Percentiles rank a stretch among this genome's conserved stretches.
phyloP scores from a whole-genome alignment of 768 basidiomycete species.

The Guyanaporus albipodus region DNA sequence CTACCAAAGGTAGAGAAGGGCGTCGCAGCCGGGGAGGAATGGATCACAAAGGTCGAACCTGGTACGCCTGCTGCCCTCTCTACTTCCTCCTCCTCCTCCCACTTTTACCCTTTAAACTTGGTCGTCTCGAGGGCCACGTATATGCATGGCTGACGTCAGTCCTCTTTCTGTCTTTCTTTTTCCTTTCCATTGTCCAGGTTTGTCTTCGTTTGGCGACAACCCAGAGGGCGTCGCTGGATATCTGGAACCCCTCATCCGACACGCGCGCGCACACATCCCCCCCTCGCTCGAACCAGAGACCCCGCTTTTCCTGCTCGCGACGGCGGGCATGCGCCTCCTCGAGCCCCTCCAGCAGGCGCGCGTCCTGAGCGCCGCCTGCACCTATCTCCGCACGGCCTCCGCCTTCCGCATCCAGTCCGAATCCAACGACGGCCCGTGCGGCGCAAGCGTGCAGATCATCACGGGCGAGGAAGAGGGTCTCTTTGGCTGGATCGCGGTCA shows the following conservation, averaged over 20 bases:
- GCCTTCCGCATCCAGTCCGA: constrained; percentile 70
- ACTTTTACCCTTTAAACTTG: background rate
- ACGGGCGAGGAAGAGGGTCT: constrained; percentile 98
- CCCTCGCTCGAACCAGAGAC: constrained; percentile 82
- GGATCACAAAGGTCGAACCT: constrained; percentile 91
- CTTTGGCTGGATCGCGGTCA: constrained; percentile 99
- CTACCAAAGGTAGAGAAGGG: constrained; percentile 93
- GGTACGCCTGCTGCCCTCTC: constrained; percentile 50
- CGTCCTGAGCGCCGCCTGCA: constrained; percentile 74
- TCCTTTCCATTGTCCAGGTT: constrained; percentile 60
- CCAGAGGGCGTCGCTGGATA: constrained; percentile 71
- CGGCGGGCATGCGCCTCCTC: constrained; percentile 95
- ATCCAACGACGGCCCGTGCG: constrained; percentile 74
- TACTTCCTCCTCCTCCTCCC: background rate
- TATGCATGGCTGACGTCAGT: background rate
- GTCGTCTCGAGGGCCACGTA: too few relatives aligned
- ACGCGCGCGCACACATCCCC: constrained; percentile 80
- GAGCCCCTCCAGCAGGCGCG: constrained; percentile 60
- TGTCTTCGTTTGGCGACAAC: constrained; percentile 75
- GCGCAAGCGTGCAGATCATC: constrained; percentile 90
- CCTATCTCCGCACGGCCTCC: constrained; percentile 70
- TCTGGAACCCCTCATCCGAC: constrained; percentile 75
- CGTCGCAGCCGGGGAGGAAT: constrained; percentile 70
- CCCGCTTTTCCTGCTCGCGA: constrained; percentile 91
- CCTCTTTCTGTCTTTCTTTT: background rate